phyloP scores from a whole-genome alignment of 257 asterid genomes.

The Buddleja alternifolia region DNA sequence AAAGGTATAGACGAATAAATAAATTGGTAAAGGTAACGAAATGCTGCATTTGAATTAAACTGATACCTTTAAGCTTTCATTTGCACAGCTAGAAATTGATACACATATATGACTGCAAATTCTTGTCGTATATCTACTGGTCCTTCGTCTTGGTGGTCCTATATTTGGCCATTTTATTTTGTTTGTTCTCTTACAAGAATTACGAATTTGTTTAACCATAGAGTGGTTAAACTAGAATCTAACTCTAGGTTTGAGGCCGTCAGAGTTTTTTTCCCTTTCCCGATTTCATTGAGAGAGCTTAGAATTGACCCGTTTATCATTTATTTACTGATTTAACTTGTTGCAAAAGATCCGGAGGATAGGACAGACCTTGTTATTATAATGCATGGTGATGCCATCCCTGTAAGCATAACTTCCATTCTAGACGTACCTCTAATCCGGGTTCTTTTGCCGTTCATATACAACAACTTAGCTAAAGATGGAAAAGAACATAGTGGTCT shows the following conservation, averaged over 20 bases:
- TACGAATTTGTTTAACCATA: not conserved
- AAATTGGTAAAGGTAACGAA: no score
- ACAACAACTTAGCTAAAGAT: not conserved
- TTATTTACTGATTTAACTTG: constrained; percentile 55
- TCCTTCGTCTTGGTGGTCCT: not conserved
- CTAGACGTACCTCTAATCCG: constrained; percentile 22
- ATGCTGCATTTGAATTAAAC: no score
- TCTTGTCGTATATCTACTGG: not conserved
- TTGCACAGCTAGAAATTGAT: no score
- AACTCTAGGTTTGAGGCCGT: not conserved
- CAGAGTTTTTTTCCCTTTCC: not conserved
- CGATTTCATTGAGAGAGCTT: not conserved
- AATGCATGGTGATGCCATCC: constrained; percentile 85
- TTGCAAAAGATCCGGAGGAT: constrained; percentile 91
- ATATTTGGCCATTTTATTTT: not conserved
- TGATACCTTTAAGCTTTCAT: no score
- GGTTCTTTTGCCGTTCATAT: not conserved
- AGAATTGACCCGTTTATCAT: not conserved
- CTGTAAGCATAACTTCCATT: constrained; percentile 53
- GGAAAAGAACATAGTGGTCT: not conserved
- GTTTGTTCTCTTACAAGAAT: not conserved
- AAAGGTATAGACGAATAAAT: no score
- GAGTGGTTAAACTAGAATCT: not conserved
- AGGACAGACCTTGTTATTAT: constrained; percentile 80
- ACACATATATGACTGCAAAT: no score